Conservation (phyloP, 257 asterid species). For the Solanum okadae region DNA sequence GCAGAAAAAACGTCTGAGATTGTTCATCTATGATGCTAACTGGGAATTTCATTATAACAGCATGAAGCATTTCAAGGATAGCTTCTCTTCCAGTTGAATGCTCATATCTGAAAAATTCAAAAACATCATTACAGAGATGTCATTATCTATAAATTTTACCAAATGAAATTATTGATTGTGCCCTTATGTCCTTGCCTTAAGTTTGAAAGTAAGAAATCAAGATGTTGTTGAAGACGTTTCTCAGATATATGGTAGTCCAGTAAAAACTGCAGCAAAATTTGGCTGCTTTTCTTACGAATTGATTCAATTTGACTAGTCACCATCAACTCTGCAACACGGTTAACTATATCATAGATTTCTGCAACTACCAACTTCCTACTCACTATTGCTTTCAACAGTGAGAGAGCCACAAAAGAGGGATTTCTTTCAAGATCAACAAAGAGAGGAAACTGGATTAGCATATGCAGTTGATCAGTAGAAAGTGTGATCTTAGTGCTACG, state of each 20-base stretch:
- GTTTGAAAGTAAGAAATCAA: conserved; percentile 59
- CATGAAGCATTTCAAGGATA: conserved; percentile 87
- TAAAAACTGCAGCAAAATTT: conserved; percentile 74
- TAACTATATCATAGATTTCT: conserved; percentile 68
- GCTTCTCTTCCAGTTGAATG: conserved; percentile 89
- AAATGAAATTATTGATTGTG: neutral
- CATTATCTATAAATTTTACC: neutral
- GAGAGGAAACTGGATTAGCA: conserved; percentile 75
- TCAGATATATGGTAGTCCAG: conserved; percentile 60
- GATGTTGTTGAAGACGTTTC: conserved; percentile 72
- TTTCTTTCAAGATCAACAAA: conserved; percentile 77
- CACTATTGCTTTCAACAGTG: conserved; percentile 74
- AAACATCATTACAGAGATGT: neutral
- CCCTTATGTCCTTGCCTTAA: conserved; percentile 43
- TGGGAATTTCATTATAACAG: conserved; percentile 70
- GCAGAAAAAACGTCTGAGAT: conserved; percentile 57
- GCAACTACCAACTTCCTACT: conserved; percentile 66
- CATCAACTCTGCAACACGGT: conserved; percentile 71
- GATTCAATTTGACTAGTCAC: conserved; percentile 78
- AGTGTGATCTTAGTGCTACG: conserved; percentile 61
- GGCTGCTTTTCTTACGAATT: conserved; percentile 71
- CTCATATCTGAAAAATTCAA: conserved; percentile 49
- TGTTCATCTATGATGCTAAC: conserved; percentile 39
- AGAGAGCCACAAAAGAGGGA: conserved; percentile 70
- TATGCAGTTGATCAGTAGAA: conserved; percentile 66